Evolutionary conservation across 2,329 filamentous ascomycete species (phyloP).

Genomic region (Cladosporium halotolerans): DNA sequence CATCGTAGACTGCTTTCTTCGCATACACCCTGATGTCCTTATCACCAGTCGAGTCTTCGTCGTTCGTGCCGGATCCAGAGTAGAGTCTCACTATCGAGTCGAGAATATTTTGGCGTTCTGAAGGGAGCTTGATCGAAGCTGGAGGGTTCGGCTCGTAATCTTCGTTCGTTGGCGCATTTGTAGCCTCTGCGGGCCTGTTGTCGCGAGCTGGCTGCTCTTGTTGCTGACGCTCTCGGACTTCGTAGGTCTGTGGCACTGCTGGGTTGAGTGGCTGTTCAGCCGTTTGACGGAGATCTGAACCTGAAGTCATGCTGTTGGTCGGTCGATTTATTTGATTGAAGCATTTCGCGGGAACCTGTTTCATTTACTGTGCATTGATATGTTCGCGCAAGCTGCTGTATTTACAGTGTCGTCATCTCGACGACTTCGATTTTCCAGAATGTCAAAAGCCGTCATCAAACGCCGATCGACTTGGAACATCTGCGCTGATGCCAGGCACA

Average conservation of each 20-base stretch:
- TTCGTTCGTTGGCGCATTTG: slow-evolving; percentile 26
- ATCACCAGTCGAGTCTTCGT: slow-evolving; percentile 15
- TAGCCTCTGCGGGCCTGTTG: slow-evolving; percentile 5
- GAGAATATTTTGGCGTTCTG: slow-evolving; percentile 36
- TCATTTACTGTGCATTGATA: neutral
- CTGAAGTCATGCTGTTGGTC: slow-evolving; percentile 7
- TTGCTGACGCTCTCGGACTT: slow-evolving; percentile 9
- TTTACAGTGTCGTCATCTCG: slow-evolving; percentile 1
- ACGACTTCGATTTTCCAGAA: neutral
- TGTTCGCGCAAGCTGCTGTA: neutral
- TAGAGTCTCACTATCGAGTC: slow-evolving; percentile 41
- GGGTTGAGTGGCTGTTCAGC: slow-evolving; percentile 9
- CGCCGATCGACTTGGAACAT: neutral
- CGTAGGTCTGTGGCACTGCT: slow-evolving; percentile 11
- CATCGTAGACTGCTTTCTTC: slow-evolving; percentile 42
- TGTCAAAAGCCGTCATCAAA: neutral
- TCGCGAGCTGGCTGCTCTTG: slow-evolving; percentile 7
- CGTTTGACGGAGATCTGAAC: slow-evolving; percentile 3
- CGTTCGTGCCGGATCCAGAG: slow-evolving; percentile 41
- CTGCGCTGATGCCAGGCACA: too few relatives aligned
- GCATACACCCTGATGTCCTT: slow-evolving; percentile 45
- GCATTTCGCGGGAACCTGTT: neutral
- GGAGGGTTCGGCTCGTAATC: slow-evolving; percentile 40
- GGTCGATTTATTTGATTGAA: neutral
- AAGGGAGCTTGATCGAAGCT: slow-evolving; percentile 29